Conservation (phyloP, 352 stramenopile species). For the Globisporangium emineosum region DNA sequence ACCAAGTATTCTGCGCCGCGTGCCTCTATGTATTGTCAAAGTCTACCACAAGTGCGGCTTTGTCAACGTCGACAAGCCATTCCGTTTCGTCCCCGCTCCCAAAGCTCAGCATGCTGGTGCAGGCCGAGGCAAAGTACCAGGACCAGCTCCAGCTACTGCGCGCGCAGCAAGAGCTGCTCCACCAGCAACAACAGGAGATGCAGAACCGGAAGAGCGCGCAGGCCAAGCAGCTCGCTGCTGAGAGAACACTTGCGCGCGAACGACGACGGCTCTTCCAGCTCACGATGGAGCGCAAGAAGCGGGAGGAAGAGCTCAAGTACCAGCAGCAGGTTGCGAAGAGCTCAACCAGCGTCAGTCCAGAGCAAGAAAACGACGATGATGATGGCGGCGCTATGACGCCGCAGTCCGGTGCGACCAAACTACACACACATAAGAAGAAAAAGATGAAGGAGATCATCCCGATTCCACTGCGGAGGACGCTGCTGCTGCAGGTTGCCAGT, state of each 20-base stretch:
- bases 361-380: neutral
- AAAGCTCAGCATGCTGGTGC: conserved; percentile 48
- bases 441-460: conserved; percentile 16
- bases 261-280: conserved; percentile 35
- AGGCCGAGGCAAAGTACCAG: conserved; percentile 54
- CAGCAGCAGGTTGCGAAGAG: conserved; percentile 18
- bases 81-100: conserved; percentile 27
- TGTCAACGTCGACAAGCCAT: neutral
- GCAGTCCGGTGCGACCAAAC: neutral
- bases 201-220: conserved; percentile 33
- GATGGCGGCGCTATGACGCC: neutral
- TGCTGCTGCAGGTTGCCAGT: neutral
- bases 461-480: conserved; percentile 11
- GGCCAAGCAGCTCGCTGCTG: conserved; percentile 26
- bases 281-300: conserved; percentile 36
- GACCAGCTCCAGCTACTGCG: conserved; percentile 47
- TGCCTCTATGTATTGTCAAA: conserved; percentile 24
- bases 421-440: conserved; percentile 16
- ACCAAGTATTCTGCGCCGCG: conserved; percentile 27
- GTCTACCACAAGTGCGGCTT: conserved; percentile 6
- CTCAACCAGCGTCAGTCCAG: conserved; percentile 1
- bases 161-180: conserved; percentile 41
- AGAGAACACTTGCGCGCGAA: conserved; percentile 30
- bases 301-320: conserved; percentile 45
- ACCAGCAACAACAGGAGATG: conserved; percentile 43